These are phyloP conservation scores for Hygrocybe coccinea DNA, from an alignment of 768 basidiomycete species.

Conservation along the genomic window DNA sequence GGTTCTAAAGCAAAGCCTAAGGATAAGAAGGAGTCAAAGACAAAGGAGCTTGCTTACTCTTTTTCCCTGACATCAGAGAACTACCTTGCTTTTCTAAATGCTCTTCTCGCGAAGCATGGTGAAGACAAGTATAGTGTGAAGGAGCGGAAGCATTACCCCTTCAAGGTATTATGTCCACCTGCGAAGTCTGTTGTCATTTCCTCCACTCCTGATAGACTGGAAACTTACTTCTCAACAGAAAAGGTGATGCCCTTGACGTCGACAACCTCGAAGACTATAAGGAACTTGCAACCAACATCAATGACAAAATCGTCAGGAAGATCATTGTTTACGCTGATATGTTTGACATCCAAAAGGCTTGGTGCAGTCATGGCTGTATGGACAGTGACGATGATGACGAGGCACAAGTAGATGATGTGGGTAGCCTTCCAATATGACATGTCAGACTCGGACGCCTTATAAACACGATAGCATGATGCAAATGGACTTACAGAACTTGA, in stretches of 20 bases:
- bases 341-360: not conserved
- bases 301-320: conserved; percentile 8
- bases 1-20: conserved; percentile 6
- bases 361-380: not conserved
- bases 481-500: not conserved
- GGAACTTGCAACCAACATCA: conserved; percentile 7
- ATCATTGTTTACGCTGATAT: conserved; percentile 12
- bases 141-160: not conserved
- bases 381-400: not conserved
- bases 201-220: not conserved
- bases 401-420: not conserved
- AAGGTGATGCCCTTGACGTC: conserved; percentile 19
- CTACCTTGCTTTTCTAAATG: conserved; percentile 6
- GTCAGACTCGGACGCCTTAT: too few species aligned
- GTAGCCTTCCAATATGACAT: too few species aligned
- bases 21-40: conserved; percentile 10
- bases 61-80: not conserved
- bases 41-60: conserved; percentile 5
- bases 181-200: not conserved
- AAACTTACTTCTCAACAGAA: conserved; percentile 6
- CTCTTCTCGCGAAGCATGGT: conserved; percentile 10
- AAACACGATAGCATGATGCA: not conserved
- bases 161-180: conserved; percentile 8
- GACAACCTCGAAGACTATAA: conserved; percentile 13
- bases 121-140: conserved; percentile 10